A percentile compares a stretch with the other conserved stretches of the same genome.
phyloP scores from a whole-genome alignment of 2,329 filamentous ascomycete genomes.

The Ceratocystis eucalypticola region DNA sequence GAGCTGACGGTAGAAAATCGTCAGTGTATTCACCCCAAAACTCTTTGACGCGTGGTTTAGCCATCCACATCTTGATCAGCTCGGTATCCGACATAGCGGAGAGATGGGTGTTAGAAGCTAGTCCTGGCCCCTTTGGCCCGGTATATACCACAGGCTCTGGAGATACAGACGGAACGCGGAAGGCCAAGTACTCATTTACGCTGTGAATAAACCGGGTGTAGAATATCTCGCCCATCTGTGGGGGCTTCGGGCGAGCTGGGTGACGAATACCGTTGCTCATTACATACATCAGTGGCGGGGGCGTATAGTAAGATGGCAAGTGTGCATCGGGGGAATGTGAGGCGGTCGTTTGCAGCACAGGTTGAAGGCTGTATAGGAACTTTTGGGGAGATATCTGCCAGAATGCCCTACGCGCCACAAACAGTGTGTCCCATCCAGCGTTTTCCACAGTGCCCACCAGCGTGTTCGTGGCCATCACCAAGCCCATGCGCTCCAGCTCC shows the following conservation, averaged over 20 bases:
- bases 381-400: constrained; percentile 84
- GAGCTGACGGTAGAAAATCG: constrained; percentile 51
- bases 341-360: constrained; percentile 44
- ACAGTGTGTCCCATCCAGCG: constrained; percentile 65
- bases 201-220: constrained; percentile 80
- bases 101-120: constrained; percentile 30
- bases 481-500: constrained; percentile 85
- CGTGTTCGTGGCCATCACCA: constrained; percentile 64
- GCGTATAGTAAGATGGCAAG: constrained; percentile 82
- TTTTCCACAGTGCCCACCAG: constrained; percentile 50
- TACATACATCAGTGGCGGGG: constrained; percentile 66
- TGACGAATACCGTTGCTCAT: constrained; percentile 70
- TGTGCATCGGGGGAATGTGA: constrained; percentile 68
- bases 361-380: constrained; percentile 53
- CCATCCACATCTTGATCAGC: constrained; percentile 78
- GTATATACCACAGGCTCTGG: constrained; percentile 48
- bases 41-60: constrained; percentile 64
- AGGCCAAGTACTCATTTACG: constrained; percentile 70
- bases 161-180: constrained; percentile 67
- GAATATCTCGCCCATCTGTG: constrained; percentile 78
- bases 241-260: constrained; percentile 75
- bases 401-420: constrained; percentile 65
- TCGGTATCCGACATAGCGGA: constrained; percentile 36
- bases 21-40: constrained; percentile 65
- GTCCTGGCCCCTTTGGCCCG: constrained; percentile 38